A percentile compares a stretch with the other conserved stretches of the same genome.
phyloP scores from a whole-genome alignment of 1,284 basidiomycete species.

The Moesziomyces sp. region DNA sequence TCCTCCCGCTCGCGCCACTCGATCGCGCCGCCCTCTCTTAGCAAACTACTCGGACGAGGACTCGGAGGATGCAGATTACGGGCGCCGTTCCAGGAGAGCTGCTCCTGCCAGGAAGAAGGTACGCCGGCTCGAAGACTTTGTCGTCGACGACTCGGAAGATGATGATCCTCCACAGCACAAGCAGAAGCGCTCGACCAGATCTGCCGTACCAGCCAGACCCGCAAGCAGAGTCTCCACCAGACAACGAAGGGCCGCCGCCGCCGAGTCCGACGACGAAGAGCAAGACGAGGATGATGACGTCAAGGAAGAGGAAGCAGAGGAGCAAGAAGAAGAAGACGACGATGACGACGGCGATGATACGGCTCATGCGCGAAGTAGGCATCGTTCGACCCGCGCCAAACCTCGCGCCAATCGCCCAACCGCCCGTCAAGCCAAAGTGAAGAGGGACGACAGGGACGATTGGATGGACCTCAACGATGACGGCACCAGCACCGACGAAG shows the following conservation, averaged over 20 bases:
- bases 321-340: slow-evolving; percentile 14
- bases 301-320: slow-evolving; percentile 4
- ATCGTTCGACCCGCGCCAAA: no score
- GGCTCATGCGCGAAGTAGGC: no score
- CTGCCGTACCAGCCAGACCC: neutral
- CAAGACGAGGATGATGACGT: slow-evolving; percentile 5
- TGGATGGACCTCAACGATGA: slow-evolving; percentile 4
- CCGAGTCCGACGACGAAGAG: slow-evolving; percentile 4
- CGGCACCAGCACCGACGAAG: neutral
- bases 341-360: no score
- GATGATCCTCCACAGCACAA: slow-evolving; percentile 1
- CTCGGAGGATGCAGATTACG: slow-evolving; percentile 18
- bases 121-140: slow-evolving; percentile 17
- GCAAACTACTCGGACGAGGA: slow-evolving; percentile 4
- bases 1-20: slow-evolving; percentile 1
- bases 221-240: slow-evolving; percentile 1
- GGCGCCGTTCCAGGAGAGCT: neutral
- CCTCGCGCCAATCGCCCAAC: no score
- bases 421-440: no score
- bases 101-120: slow-evolving; percentile 5
- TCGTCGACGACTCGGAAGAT: slow-evolving; percentile 20
- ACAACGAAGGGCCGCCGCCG: neutral
- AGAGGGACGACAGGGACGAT: slow-evolving; percentile 6
- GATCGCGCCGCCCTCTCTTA: slow-evolving; percentile 5
- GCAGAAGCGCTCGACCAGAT: no score